Evolutionary conservation across 257 asterid genomes (phyloP), one percentile per base, ranked within the genome.

Genomic region (Echites panduratus): DNA sequence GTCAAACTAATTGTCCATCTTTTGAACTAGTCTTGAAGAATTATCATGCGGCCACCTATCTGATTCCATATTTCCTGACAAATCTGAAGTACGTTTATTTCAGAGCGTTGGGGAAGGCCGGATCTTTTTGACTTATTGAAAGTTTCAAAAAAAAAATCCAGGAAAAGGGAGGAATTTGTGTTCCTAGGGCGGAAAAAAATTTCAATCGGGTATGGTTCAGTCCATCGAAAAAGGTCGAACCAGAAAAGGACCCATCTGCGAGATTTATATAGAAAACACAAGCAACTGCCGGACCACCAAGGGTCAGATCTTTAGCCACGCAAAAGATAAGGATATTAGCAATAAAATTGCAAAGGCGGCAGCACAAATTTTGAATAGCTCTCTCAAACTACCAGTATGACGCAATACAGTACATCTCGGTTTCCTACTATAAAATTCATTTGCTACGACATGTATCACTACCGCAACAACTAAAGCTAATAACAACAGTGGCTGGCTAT

Each of bases 391-490:
- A 76, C 68, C 62, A 70, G 66, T 72, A 76, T 63, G 71, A 61
- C 68, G 58, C 70, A 69, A 53, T 26, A 62, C 74, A 57, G 71
- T 45, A 41, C 56, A 13, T 53, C n/a, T 32, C 38, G 38, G 26
- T 44, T 49, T 54, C 70, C 77, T 71, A 67, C 76, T 41, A 35
- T 70, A 27, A 61, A 58, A 65, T 32, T 57, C 72, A 50, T 52
- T 64, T 22, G 56, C 52, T 47, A 35, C 43, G 24, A 70, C 72
- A 76, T 70, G 43, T 72, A 77, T 78, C 75, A 75, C 84, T 79
- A 84, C 78, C 27, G 70, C 70, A 75, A 64, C 32, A 64, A 47
- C 84, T 80, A 83, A 68, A 61, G 49, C 79, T 75, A 78, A 75
- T 73, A 65, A 78, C 71, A 66, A 66, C 77, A 17, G 70, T 16